Percentiles rank a stretch among this genome's conserved stretches.
Evolutionary conservation across 495 filamentous ascomycete species (phyloP).

Genomic region (Jackrogersella multiformis): DNA sequence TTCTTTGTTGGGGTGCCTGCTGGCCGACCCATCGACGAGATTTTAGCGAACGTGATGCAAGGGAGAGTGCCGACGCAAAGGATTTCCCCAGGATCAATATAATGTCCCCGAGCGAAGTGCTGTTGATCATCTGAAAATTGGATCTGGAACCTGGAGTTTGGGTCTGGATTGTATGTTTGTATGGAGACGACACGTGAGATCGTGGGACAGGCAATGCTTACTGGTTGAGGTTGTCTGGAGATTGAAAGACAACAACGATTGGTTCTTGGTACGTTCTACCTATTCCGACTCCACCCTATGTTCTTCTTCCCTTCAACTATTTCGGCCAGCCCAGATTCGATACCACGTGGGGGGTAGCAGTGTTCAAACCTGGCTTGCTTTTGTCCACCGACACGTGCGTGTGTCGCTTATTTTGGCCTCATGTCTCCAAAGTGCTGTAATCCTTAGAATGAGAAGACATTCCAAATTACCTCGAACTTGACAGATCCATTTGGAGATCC

Average conservation of each 20-base stretch:
- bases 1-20: background rate
- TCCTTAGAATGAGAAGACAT: background rate
- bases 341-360: constrained; percentile 22
- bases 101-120: constrained; percentile 2
- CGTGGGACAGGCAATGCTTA: background rate
- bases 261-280: constrained; percentile 3
- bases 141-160: constrained; percentile 10
- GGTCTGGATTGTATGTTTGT: constrained; percentile 11
- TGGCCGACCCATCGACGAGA: constrained; percentile 8
- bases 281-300: constrained; percentile 18
- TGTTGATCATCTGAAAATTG: constrained; percentile 8
- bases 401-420: constrained; percentile 29
- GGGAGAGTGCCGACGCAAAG: constrained; percentile 6
- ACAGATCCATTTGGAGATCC: constrained; percentile 3
- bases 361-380: constrained; percentile 33
- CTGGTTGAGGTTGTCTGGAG: constrained; percentile 14
- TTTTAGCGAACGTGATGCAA: background rate
- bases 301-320: constrained; percentile 11
- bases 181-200: constrained; percentile 24
- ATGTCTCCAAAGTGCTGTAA: constrained; percentile 2
- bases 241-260: constrained; percentile 18
- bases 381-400: constrained; percentile 19
- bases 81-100: constrained; percentile 7
- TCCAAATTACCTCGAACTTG: constrained; percentile 12
- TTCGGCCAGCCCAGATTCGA: constrained; percentile 22